Evolutionary conservation across 1,284 basidiomycete species (phyloP).

Genomic region (Veloboletus limbatus): DNA sequence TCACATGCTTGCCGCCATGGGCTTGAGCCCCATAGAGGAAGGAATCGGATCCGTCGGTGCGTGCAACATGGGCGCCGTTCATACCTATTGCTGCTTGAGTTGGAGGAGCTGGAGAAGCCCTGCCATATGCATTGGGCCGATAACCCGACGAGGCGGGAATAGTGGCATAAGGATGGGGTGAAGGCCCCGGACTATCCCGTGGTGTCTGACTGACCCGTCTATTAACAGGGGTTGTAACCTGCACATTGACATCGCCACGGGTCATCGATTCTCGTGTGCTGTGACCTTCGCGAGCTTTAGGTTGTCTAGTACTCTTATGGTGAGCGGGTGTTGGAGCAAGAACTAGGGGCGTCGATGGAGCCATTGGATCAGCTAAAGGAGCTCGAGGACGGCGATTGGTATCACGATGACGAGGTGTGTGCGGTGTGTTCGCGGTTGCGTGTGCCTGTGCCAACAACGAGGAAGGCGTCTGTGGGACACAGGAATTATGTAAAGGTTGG

Average conservation of each 20-base stretch:
- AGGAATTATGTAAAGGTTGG: constrained; percentile 12
- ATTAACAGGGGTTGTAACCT: constrained; percentile 58
- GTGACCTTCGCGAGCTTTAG: constrained; percentile 43
- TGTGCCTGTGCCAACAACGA: constrained; percentile 50
- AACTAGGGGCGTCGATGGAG: constrained; percentile 56
- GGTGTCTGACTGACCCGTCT: constrained; percentile 63
- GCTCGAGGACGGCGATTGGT: constrained; percentile 50
- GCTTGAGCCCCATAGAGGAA: constrained; percentile 54
- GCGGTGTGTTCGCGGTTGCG: constrained; percentile 47
- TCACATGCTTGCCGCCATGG: constrained; percentile 45
- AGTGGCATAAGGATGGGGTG: constrained; percentile 67
- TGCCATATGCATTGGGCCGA: constrained; percentile 52
- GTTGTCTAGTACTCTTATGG: constrained; percentile 53
- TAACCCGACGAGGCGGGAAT: constrained; percentile 56
- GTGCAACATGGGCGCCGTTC: constrained; percentile 37
- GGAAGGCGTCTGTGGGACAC: constrained; percentile 41
- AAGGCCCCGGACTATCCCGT: constrained; percentile 46
- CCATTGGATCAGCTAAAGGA: constrained; percentile 41
- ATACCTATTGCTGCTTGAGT: constrained; percentile 31
- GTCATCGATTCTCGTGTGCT: constrained; percentile 42
- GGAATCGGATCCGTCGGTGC: constrained; percentile 54
- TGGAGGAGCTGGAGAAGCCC: constrained; percentile 50
- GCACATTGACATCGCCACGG: constrained; percentile 54
- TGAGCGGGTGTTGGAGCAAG: constrained; percentile 62
- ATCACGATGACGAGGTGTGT: constrained; percentile 55